Evolutionary conservation across 176 grass and related monocot species (phyloP).

Genomic region (Oryza rufipogon): DNA sequence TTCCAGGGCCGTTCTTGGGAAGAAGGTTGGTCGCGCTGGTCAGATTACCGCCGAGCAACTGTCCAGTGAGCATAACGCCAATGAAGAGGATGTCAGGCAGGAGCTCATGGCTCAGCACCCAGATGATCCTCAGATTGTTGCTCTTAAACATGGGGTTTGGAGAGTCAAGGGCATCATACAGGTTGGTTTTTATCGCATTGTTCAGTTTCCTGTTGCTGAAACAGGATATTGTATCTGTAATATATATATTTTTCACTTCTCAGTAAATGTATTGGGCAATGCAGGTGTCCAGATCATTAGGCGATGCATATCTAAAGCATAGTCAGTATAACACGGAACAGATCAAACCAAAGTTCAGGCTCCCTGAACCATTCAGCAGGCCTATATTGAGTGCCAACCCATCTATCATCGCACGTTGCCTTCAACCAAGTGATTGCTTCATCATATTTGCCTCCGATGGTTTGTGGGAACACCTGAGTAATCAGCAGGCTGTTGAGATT

Average conservation of each 20-base stretch:
- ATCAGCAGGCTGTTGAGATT: slow-evolving; percentile 86
- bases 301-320: slow-evolving; percentile 84
- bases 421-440: slow-evolving; percentile 80
- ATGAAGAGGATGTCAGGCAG: slow-evolving; percentile 64
- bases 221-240: slow-evolving; percentile 13
- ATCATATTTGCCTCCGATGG: slow-evolving; percentile 95
- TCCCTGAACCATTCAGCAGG: slow-evolving; percentile 67
- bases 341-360: slow-evolving; percentile 86
- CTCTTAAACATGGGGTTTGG: slow-evolving; percentile 91
- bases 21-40: slow-evolving; percentile 54
- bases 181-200: slow-evolving; percentile 39
- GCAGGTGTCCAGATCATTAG: slow-evolving; percentile 92
- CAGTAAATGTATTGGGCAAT: slow-evolving; percentile 12
- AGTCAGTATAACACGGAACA: slow-evolving; percentile 68
- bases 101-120: slow-evolving; percentile 79
- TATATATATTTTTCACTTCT: neutral
- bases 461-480: slow-evolving; percentile 88
- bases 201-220: slow-evolving; percentile 8
- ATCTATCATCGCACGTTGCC: slow-evolving; percentile 61
- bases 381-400: slow-evolving; percentile 76
- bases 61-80: slow-evolving; percentile 90
- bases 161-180: slow-evolving; percentile 95
- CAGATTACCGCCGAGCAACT: slow-evolving; percentile 76
- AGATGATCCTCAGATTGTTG: slow-evolving; percentile 80
- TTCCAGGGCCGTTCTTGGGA: slow-evolving; percentile 79